These are phyloP conservation scores for Candida germanica DNA, from an alignment of 805 yeast species.

Conservation along the genomic window DNA sequence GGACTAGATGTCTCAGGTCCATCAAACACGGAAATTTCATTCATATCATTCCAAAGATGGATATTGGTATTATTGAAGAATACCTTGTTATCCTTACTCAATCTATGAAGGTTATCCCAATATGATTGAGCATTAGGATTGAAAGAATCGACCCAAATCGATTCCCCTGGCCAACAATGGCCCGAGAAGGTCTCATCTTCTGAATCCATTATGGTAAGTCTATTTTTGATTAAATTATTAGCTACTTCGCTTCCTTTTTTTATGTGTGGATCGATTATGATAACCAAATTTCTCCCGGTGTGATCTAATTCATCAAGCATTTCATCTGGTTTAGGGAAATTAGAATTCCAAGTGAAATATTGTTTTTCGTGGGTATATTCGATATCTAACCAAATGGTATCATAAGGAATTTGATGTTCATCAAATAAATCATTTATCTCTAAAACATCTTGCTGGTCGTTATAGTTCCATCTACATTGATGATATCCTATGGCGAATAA, in stretches of 20 bases:
- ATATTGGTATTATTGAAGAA: slow-evolving; percentile 57
- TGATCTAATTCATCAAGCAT: slow-evolving; percentile 65
- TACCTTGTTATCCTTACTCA: slow-evolving; percentile 37
- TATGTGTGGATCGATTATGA: slow-evolving; percentile 89
- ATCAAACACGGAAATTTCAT: slow-evolving; percentile 90
- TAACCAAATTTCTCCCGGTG: slow-evolving; percentile 77
- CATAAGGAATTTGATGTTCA: slow-evolving; percentile 72
- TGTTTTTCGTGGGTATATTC: slow-evolving; percentile 86
- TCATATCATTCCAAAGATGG: slow-evolving; percentile 97
- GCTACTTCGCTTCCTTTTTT: slow-evolving; percentile 69
- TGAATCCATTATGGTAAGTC: slow-evolving; percentile 46
- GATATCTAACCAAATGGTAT: slow-evolving; percentile 90
- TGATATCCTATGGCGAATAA: slow-evolving; percentile 84
- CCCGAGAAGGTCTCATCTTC: slow-evolving; percentile 61
- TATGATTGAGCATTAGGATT: slow-evolving; percentile 55
- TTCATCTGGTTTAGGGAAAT: slow-evolving; percentile 70
- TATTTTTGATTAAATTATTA: slow-evolving; percentile 41
- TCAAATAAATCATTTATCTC: slow-evolving; percentile 71
- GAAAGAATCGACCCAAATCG: slow-evolving; percentile 88
- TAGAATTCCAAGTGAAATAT: slow-evolving; percentile 86
- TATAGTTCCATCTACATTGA: slow-evolving; percentile 97
- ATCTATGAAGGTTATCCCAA: slow-evolving; percentile 58
- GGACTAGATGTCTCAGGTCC: slow-evolving; percentile 95
- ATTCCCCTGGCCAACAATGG: slow-evolving; percentile 98
- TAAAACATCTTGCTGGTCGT: slow-evolving; percentile 82